Evolutionary conservation across 2,329 filamentous ascomycete genomes (phyloP).

Genomic region (Alternaria triticina): DNA sequence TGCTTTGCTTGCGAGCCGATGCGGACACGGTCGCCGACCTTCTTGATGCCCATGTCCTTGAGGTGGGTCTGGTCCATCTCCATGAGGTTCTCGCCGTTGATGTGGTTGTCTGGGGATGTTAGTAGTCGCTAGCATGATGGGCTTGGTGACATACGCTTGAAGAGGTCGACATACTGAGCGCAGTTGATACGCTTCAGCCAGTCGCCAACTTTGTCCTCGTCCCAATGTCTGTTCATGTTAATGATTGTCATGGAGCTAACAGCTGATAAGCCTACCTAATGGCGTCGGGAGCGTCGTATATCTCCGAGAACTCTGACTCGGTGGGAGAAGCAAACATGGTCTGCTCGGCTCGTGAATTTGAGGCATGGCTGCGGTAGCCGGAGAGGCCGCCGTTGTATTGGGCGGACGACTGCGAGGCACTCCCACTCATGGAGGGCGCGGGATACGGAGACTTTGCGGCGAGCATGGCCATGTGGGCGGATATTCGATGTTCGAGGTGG

Average conservation of each 20-base stretch:
- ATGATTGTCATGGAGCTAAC: neutral
- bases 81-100: conserved; percentile 94
- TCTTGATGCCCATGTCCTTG: conserved; percentile 98
- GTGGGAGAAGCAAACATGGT: conserved; percentile 78
- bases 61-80: conserved; percentile 97
- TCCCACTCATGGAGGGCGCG: conserved; percentile 55
- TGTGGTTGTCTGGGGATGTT: conserved; percentile 73
- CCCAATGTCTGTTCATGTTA: conserved; percentile 67
- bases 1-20: conserved; percentile 64
- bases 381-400: conserved; percentile 45
- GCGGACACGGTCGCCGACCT: conserved; percentile 93
- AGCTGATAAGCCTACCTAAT: conserved; percentile 44
- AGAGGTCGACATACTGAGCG: conserved; percentile 89
- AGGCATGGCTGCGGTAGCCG: conserved; percentile 45
- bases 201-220: conserved; percentile 88
- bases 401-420: conserved; percentile 37
- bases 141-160: conserved; percentile 62
- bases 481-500: conserved; percentile 2
- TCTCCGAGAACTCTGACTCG: conserved; percentile 89
- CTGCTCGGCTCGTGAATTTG: conserved; percentile 52
- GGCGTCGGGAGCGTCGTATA: conserved; percentile 71
- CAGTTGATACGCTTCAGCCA: conserved; percentile 93
- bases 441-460: conserved; percentile 76
- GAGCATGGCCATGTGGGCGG: conserved; percentile 72
- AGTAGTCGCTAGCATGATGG: conserved; percentile 7